Conservation (phyloP, 2,329 filamentous ascomycete species). For the Colletotrichum tropicale region DNA sequence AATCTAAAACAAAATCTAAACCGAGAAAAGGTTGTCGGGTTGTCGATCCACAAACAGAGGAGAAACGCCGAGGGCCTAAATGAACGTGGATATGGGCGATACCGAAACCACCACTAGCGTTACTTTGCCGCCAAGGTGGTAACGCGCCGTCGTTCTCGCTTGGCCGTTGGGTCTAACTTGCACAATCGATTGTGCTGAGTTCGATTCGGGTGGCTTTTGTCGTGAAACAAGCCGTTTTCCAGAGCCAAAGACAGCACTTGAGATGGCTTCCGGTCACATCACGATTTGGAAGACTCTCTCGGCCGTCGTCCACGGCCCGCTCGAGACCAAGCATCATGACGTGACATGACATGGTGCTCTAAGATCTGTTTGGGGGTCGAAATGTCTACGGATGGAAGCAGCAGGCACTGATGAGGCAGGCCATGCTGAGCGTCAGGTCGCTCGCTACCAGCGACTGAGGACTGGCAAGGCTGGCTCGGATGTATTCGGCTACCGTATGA, state of each 20-base stretch:
- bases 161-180: neutral
- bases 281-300: neutral
- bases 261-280: neutral
- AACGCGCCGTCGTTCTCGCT: neutral
- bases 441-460: neutral
- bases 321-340: neutral
- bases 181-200: neutral
- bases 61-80: neutral
- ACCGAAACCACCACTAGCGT: slow-evolving; percentile 4
- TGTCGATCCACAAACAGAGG: neutral
- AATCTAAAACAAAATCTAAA: slow-evolving; percentile 8
- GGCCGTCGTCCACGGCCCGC: neutral
- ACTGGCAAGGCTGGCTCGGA: neutral
- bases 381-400: neutral
- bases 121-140: slow-evolving; percentile 4
- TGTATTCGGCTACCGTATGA: neutral
- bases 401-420: neutral
- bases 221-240: slow-evolving; percentile 7
- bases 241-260: neutral
- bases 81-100: neutral
- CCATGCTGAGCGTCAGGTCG: neutral
- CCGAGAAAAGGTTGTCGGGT: neutral
- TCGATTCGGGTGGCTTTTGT: neutral
- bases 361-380: neutral
- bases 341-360: neutral